Percentiles rank a stretch among this genome's conserved stretches.
phyloP scores from a whole-genome alignment of 345 rosid species.

The Eucalyptus sp. region DNA sequence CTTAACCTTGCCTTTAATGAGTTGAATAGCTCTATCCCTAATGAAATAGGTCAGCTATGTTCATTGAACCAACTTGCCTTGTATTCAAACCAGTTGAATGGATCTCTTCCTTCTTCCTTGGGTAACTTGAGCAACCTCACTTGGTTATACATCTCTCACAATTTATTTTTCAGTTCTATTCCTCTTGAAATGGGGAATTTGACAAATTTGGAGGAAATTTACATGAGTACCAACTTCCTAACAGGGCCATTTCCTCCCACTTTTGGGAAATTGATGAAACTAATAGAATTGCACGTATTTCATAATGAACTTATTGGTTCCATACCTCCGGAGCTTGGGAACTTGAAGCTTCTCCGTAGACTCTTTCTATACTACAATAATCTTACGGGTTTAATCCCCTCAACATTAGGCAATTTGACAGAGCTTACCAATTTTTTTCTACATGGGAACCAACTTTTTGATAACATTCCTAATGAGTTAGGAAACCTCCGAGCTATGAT shows the following conservation, averaged over 20 bases:
- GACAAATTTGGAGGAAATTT: background rate
- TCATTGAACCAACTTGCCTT: rapidly evolving
- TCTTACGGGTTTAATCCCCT: background rate
- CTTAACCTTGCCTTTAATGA: too few species aligned
- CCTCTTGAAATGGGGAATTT: too few species aligned
- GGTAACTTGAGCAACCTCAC: too few species aligned
- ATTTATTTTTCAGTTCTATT: too few species aligned
- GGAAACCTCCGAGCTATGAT: too few species aligned
- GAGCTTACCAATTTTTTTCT: too few species aligned
- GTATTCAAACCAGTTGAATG: too few species aligned
- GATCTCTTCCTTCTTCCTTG: too few species aligned
- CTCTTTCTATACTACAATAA: background rate
- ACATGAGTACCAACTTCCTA: background rate
- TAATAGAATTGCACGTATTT: background rate
- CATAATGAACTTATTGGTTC: conserved; percentile 1
- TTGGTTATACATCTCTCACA: too few species aligned
- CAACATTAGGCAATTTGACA: background rate
- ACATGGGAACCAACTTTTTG: too few species aligned
- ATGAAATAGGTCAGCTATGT: background rate
- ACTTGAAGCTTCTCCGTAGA: background rate
- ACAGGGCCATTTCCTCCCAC: conserved; percentile 7
- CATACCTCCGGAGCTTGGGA: background rate
- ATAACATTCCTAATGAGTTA: too few species aligned
- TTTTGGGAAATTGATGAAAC: background rate
- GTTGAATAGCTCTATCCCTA: background rate